Conservation (phyloP, 2,329 filamentous ascomycete species). For the Colletotrichum lindemuthianum region DNA sequence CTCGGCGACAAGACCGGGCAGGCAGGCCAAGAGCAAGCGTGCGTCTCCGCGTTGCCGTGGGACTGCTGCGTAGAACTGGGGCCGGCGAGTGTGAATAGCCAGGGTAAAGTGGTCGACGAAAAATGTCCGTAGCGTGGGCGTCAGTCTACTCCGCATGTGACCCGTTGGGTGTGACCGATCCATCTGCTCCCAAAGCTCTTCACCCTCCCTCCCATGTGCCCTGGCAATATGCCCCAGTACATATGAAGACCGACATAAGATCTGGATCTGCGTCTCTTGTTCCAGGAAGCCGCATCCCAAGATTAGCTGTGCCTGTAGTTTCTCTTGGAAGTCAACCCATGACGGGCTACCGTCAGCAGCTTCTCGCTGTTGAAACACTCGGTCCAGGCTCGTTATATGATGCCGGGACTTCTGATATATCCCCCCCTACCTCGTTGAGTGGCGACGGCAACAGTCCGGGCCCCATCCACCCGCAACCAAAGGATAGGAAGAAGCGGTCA, state of each 20-base stretch:
- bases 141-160: constrained; percentile 22
- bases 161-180: constrained; percentile 21
- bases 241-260: constrained; percentile 21
- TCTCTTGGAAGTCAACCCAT: constrained; percentile 12
- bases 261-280: constrained; percentile 17
- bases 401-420: constrained; percentile 26
- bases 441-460: constrained; percentile 8
- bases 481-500: constrained; percentile 29
- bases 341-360: constrained; percentile 15
- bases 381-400: constrained; percentile 25
- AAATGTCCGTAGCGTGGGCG: constrained; percentile 19
- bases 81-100: not conserved
- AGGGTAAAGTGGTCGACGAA: not conserved
- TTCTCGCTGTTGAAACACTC: constrained; percentile 31
- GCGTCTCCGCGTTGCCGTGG: no score
- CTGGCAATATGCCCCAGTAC: not conserved
- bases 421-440: constrained; percentile 16
- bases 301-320: not conserved
- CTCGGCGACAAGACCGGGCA: not conserved
- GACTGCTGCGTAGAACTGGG: not conserved
- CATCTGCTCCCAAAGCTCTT: constrained; percentile 3
- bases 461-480: constrained; percentile 22
- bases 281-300: no score
- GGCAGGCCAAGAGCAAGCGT: constrained; percentile 16
- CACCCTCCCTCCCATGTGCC: not conserved